Base-by-base conservation (phyloP, 2,329 filamentous ascomycete genomes). In the Botrytis squamosa region DNA sequence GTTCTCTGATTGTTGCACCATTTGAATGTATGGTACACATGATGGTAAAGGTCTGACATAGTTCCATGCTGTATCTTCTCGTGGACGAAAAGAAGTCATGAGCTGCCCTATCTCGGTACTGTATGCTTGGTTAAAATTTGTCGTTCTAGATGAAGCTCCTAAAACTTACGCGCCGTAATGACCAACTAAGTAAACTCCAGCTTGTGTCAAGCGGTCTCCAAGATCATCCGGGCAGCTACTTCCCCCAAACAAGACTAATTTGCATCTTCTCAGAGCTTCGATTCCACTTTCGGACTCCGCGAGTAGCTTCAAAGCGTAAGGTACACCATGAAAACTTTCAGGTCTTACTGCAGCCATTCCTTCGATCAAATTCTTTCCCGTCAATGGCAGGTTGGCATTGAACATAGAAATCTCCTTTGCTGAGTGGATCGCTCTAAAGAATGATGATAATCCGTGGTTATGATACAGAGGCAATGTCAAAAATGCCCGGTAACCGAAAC, bases 261-360 rank as follows among this genome's bases (percentile, higher is more conserved):
- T 86, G 18, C 86, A 82, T 38, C 81, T 80, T 0, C 80, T 80
- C 25, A 91, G 80, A 2, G 82, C 81, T 1, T 81, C 77, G 22
- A 90, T 84, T 0, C 90, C 90, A 29, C 86, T 84, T 0, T 86
- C 82, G 0, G 85, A 85, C 78, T 92, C 90, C 0, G 86, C 86
- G 1, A 92, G 83, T 0, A 92, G 81, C 77, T 92, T 91, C 29
- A 92, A 80, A 0, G 88, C 86, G 76, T 91, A 92, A 0, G 90
- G 90, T 0, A 92, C 90, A 4, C 84, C 86, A 73, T 90, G 86
- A 46, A 92, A 86, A 33, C 87, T 85, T 71, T 91, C 85, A 0
- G 87, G 84, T 29, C 84, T 75, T 73, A 84, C 79, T 12, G 79
- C 79, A 12, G 80, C 76, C 76, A 89, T 83, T 18, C 84, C 84